These are phyloP conservation scores for Raddia guianensis DNA, from an alignment of 176 grass and related monocot species.

Conservation along the genomic window DNA sequence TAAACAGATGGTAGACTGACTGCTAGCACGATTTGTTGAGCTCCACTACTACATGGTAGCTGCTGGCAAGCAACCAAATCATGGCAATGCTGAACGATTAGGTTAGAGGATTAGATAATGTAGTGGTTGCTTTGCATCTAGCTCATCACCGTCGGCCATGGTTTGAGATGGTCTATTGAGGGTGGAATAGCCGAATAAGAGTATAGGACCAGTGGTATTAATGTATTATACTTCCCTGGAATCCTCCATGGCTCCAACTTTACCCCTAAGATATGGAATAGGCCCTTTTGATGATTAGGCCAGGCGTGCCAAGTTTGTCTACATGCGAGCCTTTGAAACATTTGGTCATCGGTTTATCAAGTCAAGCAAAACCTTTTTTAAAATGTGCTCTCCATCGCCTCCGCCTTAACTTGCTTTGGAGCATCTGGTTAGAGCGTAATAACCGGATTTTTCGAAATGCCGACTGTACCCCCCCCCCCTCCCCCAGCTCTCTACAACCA, in stretches of 20 bases:
- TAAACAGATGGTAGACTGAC: neutral
- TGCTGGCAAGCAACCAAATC: neutral
- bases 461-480: too few relatives aligned
- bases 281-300: slow-evolving; percentile 14
- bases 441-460: too few relatives aligned
- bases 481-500: too few relatives aligned
- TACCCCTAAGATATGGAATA: slow-evolving; percentile 18
- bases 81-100: neutral
- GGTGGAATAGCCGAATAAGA: too few relatives aligned
- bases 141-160: neutral
- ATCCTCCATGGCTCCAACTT: slow-evolving; percentile 7
- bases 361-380: slow-evolving; percentile 28
- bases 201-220: neutral
- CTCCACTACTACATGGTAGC: neutral
- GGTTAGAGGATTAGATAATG: slow-evolving; percentile 6
- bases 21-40: neutral
- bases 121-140: slow-evolving; percentile 16
- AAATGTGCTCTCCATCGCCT: too few relatives aligned
- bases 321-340: neutral
- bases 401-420: too few relatives aligned
- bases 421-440: too few relatives aligned
- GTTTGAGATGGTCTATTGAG: neutral
- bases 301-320: neutral
- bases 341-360: slow-evolving; percentile 19
- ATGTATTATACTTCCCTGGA: slow-evolving; percentile 15